Conservation (phyloP, 495 filamentous ascomycete species). For the Talaromyces stipitatus region DNA sequence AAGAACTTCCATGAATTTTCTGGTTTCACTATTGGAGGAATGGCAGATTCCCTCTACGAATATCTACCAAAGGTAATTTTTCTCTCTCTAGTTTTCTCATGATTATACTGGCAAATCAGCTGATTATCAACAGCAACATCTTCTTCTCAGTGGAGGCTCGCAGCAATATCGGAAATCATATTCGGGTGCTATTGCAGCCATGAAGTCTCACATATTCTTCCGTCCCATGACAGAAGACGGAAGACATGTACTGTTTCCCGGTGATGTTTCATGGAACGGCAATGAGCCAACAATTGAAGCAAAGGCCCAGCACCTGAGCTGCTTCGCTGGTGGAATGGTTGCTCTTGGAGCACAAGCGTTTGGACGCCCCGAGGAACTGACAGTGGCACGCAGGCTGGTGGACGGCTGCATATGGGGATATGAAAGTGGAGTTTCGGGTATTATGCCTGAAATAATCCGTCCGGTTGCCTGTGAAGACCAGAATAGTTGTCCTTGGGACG, state of each 20-base stretch:
- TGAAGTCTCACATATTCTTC: constrained; percentile 33
- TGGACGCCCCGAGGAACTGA: constrained; percentile 52
- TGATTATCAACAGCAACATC: constrained; percentile 12
- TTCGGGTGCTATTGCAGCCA: constrained; percentile 22
- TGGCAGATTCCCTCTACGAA: constrained; percentile 28
- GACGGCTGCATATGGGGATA: constrained; percentile 85
- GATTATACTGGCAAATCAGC: background rate
- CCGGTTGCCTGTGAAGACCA: constrained; percentile 24
- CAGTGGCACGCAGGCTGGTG: constrained; percentile 62
- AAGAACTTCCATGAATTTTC: background rate
- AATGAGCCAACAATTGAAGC: constrained; percentile 17
- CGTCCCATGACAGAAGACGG: constrained; percentile 33
- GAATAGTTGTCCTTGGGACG: constrained; percentile 29
- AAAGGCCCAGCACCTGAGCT: constrained; percentile 56
- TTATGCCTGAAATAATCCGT: constrained; percentile 39
- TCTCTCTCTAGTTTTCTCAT: background rate
- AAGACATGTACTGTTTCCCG: constrained; percentile 26
- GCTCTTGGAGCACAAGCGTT: constrained; percentile 75
- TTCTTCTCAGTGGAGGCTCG: constrained; percentile 23
- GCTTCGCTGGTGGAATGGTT: constrained; percentile 81
- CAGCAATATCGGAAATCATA: constrained; percentile 38
- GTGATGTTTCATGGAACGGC: background rate
- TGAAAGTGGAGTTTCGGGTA: constrained; percentile 23
- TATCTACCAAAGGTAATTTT: constrained; percentile 16
- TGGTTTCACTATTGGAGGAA: constrained; percentile 6